These are phyloP conservation scores for Inonotus hispidus DNA, from an alignment of 1,284 basidiomycete species.

Conservation along the genomic window DNA sequence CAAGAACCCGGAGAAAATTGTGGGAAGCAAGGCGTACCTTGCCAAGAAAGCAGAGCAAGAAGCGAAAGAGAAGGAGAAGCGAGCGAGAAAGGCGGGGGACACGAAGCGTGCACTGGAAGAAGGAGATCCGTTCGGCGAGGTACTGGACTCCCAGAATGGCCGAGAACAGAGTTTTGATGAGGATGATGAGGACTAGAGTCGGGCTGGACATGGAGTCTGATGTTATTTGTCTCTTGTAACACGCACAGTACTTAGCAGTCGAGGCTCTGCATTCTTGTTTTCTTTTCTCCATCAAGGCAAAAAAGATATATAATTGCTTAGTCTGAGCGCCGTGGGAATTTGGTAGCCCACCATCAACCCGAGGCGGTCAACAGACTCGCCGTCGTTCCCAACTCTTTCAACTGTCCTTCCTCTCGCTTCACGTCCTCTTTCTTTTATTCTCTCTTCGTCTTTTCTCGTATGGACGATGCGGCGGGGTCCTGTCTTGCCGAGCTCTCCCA, in stretches of 20 bases:
- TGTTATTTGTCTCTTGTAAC: not conserved
- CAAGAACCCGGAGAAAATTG: constrained; percentile 91
- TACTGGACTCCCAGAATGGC: constrained; percentile 33
- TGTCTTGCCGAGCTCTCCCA: not conserved
- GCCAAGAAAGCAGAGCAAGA: constrained; percentile 62
- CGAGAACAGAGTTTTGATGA: constrained; percentile 18
- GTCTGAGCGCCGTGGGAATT: not conserved
- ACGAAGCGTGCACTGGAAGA: constrained; percentile 44
- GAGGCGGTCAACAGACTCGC: not conserved
- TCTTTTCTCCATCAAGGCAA: not conserved
- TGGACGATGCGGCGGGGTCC: not conserved
- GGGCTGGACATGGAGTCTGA: not conserved
- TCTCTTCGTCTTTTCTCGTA: not conserved
- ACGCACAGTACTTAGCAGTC: not conserved
- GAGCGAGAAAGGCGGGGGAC: constrained; percentile 58
- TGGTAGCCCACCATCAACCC: not conserved
- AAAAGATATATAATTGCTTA: not conserved
- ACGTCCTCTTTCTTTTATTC: not conserved
- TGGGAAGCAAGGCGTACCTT: constrained; percentile 75
- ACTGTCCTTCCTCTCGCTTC: not conserved
- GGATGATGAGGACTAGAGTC: constrained; percentile 14
- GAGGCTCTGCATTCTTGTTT: not conserved
- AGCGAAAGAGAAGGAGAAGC: constrained; percentile 56
- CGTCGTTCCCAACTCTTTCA: not conserved
- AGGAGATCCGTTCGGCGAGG: constrained; percentile 63